phyloP scores from a whole-genome alignment of 495 filamentous ascomycete species.

The Haplographium delicatum region DNA sequence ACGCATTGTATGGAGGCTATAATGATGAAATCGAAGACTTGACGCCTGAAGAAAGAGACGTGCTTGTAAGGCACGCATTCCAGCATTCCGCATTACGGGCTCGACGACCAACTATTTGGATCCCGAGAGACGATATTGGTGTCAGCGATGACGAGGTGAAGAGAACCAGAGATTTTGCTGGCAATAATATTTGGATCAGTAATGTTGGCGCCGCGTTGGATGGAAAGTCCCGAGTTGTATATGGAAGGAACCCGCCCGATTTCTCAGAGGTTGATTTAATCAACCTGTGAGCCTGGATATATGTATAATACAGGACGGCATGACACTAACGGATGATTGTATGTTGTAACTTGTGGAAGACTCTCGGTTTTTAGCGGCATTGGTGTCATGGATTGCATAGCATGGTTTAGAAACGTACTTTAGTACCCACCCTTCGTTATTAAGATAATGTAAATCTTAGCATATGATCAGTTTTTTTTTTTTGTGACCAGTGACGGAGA shows the following conservation, averaged over 20 bases:
- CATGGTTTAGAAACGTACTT: no score
- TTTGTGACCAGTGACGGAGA: no score
- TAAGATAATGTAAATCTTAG: no score
- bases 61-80: slow-evolving; percentile 82
- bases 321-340: no score
- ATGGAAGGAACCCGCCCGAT: slow-evolving; percentile 83
- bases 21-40: slow-evolving; percentile 93
- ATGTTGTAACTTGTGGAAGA: no score
- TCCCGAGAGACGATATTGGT: slow-evolving; percentile 86
- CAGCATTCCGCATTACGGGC: slow-evolving; percentile 85
- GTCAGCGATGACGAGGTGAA: slow-evolving; percentile 87
- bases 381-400: no score
- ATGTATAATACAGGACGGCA: no score
- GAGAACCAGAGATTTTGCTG: slow-evolving; percentile 68
- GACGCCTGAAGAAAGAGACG: slow-evolving; percentile 83
- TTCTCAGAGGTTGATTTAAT: slow-evolving; percentile 90
- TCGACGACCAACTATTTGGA: slow-evolving; percentile 85
- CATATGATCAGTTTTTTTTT: no score
- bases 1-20: slow-evolving; percentile 78
- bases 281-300: slow-evolving; percentile 52
- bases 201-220: slow-evolving; percentile 88
- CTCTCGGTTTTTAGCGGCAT: no score
- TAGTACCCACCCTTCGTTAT: no score
- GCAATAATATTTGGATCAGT: slow-evolving; percentile 80
- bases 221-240: slow-evolving; percentile 78